phyloP scores from a whole-genome alignment of 73 alveolate species.

The Paramecium tetraurelia region DNA sequence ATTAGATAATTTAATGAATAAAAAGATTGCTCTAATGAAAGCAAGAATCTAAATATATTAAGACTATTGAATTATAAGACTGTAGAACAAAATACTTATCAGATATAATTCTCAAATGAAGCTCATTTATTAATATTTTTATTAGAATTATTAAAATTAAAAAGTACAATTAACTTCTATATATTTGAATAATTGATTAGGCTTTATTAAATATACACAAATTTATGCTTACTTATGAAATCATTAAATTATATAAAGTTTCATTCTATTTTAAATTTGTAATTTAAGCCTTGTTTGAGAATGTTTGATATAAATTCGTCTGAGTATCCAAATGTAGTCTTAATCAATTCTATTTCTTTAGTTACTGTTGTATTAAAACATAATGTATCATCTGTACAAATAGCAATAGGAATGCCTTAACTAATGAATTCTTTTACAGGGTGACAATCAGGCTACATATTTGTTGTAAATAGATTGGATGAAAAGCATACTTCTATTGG shows the following conservation, averaged over 20 bases:
- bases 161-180: too few relatives aligned
- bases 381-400: conserved; percentile 84
- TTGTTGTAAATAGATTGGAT: conserved; percentile 69
- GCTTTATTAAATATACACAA: too few relatives aligned
- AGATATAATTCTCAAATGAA: too few relatives aligned
- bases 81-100: too few relatives aligned
- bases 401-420: conserved; percentile 56
- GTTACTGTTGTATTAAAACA: conserved; percentile 68
- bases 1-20: too few relatives aligned
- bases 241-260: neutral
- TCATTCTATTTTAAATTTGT: neutral
- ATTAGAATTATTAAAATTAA: too few relatives aligned
- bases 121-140: too few relatives aligned
- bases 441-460: conserved; percentile 54
- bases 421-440: conserved; percentile 39
- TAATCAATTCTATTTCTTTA: conserved; percentile 51
- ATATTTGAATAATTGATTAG: too few relatives aligned
- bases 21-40: too few relatives aligned
- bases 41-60: too few relatives aligned
- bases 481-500: conserved; percentile 86
- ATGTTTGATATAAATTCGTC: neutral
- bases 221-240: too few relatives aligned
- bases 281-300: neutral
- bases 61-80: too few relatives aligned
- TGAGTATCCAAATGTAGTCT: neutral